Conservation (phyloP, 2,329 filamentous ascomycete genomes). For the Aspergillus brasiliensis region DNA sequence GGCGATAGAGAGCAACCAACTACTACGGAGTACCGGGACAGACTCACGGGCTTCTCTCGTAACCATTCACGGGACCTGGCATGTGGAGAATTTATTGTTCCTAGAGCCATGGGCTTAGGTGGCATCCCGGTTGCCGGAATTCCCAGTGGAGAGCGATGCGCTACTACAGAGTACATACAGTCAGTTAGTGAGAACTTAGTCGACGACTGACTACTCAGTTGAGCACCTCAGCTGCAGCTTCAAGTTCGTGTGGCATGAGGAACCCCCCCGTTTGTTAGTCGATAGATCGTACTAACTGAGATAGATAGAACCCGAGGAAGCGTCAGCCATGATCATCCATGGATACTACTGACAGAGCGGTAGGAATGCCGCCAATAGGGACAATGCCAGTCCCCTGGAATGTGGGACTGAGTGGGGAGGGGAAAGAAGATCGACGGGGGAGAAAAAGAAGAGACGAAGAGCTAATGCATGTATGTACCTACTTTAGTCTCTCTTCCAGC, state of each 20-base stretch:
- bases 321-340: background rate
- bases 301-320: background rate
- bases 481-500: slow-evolving; percentile 8
- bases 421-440: slow-evolving; percentile 1
- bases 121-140: slow-evolving; percentile 22
- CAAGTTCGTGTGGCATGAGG: background rate
- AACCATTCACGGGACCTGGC: slow-evolving; percentile 10
- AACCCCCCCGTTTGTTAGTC: too few relatives aligned
- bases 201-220: background rate
- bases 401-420: slow-evolving; percentile 1
- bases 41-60: background rate
- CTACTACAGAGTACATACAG: too few relatives aligned
- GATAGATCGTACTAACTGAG: background rate
- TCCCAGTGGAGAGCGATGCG: background rate
- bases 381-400: slow-evolving; percentile 16
- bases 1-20: background rate
- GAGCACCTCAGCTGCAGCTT: background rate
- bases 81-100: slow-evolving; percentile 13
- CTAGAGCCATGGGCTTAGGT: slow-evolving; percentile 12
- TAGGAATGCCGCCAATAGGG: slow-evolving; percentile 17
- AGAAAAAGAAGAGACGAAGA: background rate
- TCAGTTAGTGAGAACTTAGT: too few relatives aligned
- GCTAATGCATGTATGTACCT: slow-evolving; percentile 14
- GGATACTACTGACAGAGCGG: slow-evolving; percentile 1
- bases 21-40: background rate